Conservation (phyloP, 495 filamentous ascomycete genomes). For the Lophiostoma macrostomum region DNA sequence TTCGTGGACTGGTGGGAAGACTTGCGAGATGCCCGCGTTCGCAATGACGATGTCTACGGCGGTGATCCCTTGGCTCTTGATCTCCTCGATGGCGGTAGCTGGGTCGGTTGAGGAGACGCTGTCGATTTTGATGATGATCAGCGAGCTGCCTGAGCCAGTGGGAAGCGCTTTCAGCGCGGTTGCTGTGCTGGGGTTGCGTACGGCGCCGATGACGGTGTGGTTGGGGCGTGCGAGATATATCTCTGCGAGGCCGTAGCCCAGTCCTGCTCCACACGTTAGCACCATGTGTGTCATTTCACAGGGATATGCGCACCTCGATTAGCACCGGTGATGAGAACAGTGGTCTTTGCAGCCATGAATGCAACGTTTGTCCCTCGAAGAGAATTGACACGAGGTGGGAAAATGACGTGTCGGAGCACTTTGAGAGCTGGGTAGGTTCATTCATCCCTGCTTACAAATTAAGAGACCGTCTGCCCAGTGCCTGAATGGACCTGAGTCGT, state of each 20-base stretch:
- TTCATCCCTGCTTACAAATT: too few relatives aligned
- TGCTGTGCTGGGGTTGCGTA: conserved; percentile 40
- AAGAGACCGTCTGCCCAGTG: too few relatives aligned
- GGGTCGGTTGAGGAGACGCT: conserved; percentile 36
- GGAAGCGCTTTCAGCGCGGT: conserved; percentile 38
- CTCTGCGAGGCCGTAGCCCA: conserved; percentile 46
- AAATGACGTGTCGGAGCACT: too few relatives aligned
- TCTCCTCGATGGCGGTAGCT: conserved; percentile 33
- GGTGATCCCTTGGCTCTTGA: conserved; percentile 38
- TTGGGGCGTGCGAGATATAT: conserved; percentile 45
- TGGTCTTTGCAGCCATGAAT: conserved; percentile 48
- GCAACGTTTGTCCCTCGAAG: too few relatives aligned
- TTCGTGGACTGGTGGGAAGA: conserved; percentile 22
- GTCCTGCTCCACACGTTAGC: too few relatives aligned
- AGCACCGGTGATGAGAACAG: too few relatives aligned
- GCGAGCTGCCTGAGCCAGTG: conserved; percentile 36
- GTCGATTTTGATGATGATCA: conserved; percentile 48
- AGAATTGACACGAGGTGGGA: too few relatives aligned
- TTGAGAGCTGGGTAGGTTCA: too few relatives aligned
- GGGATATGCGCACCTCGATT: too few relatives aligned
- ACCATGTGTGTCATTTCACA: too few relatives aligned
- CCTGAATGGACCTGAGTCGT: too few relatives aligned
- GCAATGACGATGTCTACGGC: conserved; percentile 52
- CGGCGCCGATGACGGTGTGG: conserved; percentile 49
- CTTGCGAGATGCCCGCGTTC: conserved; percentile 46